Percentiles rank a stretch among this genome's conserved stretches.
These are phyloP conservation scores for Nevesoporus exiguus DNA, from an alignment of 768 basidiomycete species.

Conservation along the genomic window DNA sequence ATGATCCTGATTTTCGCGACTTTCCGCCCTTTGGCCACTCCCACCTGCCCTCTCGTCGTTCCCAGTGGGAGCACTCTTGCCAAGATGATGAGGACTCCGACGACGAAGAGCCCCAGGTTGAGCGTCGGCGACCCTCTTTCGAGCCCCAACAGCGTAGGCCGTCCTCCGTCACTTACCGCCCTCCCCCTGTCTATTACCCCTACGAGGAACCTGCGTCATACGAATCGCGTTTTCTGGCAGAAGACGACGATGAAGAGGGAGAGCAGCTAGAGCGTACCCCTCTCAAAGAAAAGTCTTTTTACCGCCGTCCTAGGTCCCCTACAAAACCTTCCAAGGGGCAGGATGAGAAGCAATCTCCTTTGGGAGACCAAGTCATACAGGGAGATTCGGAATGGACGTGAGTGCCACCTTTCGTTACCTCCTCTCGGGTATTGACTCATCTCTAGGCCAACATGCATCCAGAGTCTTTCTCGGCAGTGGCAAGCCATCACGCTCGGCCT, in stretches of 20 bases:
- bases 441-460: constrained; percentile 53
- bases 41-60: constrained; percentile 23
- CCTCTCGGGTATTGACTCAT: not conserved
- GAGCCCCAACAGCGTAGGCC: constrained; percentile 23
- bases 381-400: constrained; percentile 33
- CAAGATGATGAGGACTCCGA: constrained; percentile 29
- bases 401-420: constrained; percentile 9
- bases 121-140: constrained; percentile 15
- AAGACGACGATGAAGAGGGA: constrained; percentile 27
- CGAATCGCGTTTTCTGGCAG: constrained; percentile 26
- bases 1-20: constrained; percentile 66
- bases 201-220: constrained; percentile 31
- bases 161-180: constrained; percentile 17
- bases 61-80: constrained; percentile 35
- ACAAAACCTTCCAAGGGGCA: constrained; percentile 12
- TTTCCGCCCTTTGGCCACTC: constrained; percentile 43
- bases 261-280: constrained; percentile 18
- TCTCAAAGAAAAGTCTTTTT: constrained; percentile 27
- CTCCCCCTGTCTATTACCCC: constrained; percentile 24
- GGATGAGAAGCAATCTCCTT: constrained; percentile 18
- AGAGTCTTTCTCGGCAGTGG: constrained; percentile 56
- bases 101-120: constrained; percentile 26
- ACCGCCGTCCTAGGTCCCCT: constrained; percentile 18
- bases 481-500: constrained; percentile 54
- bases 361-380: constrained; percentile 11